Evolutionary conservation across 2,329 filamentous ascomycete genomes (phyloP), one percentile per base, ranked within the genome.

Genomic region (Fusarium beomiforme): DNA sequence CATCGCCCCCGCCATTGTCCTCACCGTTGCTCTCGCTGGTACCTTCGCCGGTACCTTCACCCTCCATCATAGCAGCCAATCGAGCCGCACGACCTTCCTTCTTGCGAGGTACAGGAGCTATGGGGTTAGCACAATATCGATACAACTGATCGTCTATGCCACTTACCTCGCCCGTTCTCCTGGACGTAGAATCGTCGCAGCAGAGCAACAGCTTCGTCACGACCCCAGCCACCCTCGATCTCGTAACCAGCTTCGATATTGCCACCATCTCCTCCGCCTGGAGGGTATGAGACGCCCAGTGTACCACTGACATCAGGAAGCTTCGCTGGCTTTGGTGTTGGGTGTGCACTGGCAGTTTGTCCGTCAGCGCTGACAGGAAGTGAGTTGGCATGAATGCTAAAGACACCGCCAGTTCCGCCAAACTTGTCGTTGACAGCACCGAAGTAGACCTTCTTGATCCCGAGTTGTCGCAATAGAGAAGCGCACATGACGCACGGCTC

Each of bases 401-500:
- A 90, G 17, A 99, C 96, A 58, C 97, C 95, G 3, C 96, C 96
- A 19, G 94, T 97, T 34, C 97, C 96, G 11, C 96, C 96, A 83
- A 99, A 99, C 63, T 97, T 93, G 83, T 99, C 96, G 80, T 99
- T 99, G 75, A 93, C 90, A 65, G 95, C 97, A 8, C 96, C 97
- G 81, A 96, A 99, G 81, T 95, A 98, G 34, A 99, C 96, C 73
- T 92, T 92, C 69, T 92, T 89, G 81, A 99, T 94, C 17, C 90
- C 89, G 71, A 97, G 91, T 81, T 99, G 97, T 55, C 94, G 90
- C 54, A 99, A 87, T 57, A 97, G 90, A 10, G 94, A 97, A 16
- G 96, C 96, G 79, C 96, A 99, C 96, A 99, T 99, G 83, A 99
- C 94, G 81, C 96, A 99, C 8, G 96, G 96, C 82, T 99, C 97